Percentiles rank a stretch among this genome's conserved stretches.
Evolutionary conservation across 805 yeast species (phyloP).

Genomic region (Schizosaccharomyces cryophilus): DNA sequence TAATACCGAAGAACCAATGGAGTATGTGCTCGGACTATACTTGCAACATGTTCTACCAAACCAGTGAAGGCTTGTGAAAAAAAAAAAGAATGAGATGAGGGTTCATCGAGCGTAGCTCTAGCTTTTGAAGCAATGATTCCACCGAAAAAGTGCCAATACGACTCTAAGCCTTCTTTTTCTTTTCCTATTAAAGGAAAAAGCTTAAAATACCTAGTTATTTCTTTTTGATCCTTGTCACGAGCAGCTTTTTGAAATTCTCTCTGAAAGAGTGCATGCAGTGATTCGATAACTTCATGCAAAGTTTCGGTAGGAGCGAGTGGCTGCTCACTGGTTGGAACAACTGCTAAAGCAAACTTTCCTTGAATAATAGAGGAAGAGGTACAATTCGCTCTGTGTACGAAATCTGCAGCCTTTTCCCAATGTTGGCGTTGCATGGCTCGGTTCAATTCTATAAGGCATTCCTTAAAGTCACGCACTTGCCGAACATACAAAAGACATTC

Average conservation of each 20-base stretch:
- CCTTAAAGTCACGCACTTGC: slow-evolving; percentile 39
- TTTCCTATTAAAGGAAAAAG: slow-evolving; percentile 69
- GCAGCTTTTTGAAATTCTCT: slow-evolving; percentile 52
- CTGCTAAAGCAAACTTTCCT: slow-evolving; percentile 51
- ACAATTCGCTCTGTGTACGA: slow-evolving; percentile 23
- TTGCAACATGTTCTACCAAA: slow-evolving; percentile 61
- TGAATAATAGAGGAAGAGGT: slow-evolving; percentile 29
- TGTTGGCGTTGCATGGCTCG: slow-evolving; percentile 42
- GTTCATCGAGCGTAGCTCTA: slow-evolving; percentile 19
- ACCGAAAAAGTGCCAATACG: slow-evolving; percentile 71
- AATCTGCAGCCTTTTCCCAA: slow-evolving; percentile 57
- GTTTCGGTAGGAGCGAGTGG: slow-evolving; percentile 52
- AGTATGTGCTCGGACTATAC: slow-evolving; percentile 66
- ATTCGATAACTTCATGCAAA: slow-evolving; percentile 31
- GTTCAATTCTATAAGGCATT: slow-evolving; percentile 37
- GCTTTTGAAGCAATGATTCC: slow-evolving; percentile 60
- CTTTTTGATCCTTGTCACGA: slow-evolving; percentile 32
- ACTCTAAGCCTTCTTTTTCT: slow-evolving; percentile 42
- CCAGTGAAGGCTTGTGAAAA: slow-evolving; percentile 18
- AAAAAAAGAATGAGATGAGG: slow-evolving; percentile 9
- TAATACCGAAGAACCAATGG: slow-evolving; percentile 53
- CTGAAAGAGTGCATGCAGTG: slow-evolving; percentile 32
- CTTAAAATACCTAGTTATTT: slow-evolving; percentile 56
- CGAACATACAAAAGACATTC: slow-evolving; percentile 39
- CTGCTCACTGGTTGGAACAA: slow-evolving; percentile 66